Evolutionary conservation across 805 yeast species (phyloP).

Genomic region (Yamadazyma paraphyllophila): DNA sequence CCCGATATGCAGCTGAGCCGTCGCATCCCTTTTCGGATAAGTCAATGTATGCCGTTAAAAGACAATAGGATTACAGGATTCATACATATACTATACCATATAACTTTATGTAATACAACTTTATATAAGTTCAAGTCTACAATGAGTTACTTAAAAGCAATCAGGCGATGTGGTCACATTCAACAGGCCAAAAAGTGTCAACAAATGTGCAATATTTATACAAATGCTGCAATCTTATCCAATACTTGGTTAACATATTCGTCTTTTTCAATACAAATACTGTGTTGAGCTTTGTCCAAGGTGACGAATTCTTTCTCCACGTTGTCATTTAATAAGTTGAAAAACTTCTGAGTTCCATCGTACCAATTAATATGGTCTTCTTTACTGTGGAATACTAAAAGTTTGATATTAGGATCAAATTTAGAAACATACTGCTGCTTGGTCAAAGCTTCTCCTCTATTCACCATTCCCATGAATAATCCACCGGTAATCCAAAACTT

Average conservation of each 20-base stretch:
- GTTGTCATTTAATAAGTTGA: slow-evolving; percentile 28
- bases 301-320: slow-evolving; percentile 29
- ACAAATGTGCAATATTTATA: neutral
- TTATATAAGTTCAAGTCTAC: too few species aligned
- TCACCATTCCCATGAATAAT: slow-evolving; percentile 58
- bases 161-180: too few species aligned
- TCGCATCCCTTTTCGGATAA: too few species aligned
- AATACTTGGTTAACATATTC: slow-evolving; percentile 13
- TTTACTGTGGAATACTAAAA: slow-evolving; percentile 61
- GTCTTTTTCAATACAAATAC: slow-evolving; percentile 46
- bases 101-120: too few species aligned
- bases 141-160: too few species aligned
- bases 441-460: slow-evolving; percentile 56
- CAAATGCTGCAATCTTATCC: slow-evolving; percentile 5
- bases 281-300: slow-evolving; percentile 39
- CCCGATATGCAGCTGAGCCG: too few species aligned
- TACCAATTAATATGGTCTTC: slow-evolving; percentile 61
- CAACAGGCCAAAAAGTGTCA: too few species aligned
- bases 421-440: slow-evolving; percentile 34
- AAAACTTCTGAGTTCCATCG: slow-evolving; percentile 45
- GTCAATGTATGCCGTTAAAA: too few species aligned
- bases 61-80: too few species aligned
- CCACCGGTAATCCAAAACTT: slow-evolving; percentile 53
- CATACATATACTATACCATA: too few species aligned
- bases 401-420: slow-evolving; percentile 41